Evolutionary conservation across 352 stramenopile genomes (phyloP).

Genomic region (Pythium grandisporangium): DNA sequence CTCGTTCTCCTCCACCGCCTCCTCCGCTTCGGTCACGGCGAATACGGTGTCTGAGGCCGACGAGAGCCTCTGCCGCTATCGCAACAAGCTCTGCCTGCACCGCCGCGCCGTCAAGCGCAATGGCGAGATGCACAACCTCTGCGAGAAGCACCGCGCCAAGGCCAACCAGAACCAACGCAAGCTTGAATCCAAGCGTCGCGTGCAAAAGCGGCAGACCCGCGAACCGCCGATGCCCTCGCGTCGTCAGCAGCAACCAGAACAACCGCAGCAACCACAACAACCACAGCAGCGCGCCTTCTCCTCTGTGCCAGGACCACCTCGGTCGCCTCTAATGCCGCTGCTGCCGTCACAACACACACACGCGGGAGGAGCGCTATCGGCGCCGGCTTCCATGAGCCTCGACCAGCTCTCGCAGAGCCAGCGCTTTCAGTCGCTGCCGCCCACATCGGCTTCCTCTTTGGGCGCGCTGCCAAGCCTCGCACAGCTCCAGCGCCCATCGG

Average conservation of each 20-base stretch:
- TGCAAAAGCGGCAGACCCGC: slow-evolving; percentile 29
- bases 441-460: neutral
- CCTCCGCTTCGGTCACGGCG: neutral
- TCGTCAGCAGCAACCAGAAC: neutral
- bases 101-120: slow-evolving; percentile 30
- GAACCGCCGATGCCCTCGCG: slow-evolving; percentile 1
- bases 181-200: slow-evolving; percentile 71
- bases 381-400: neutral
- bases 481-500: slow-evolving; percentile 7
- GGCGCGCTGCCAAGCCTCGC: slow-evolving; percentile 9
- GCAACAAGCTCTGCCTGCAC: slow-evolving; percentile 32
- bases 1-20: too few relatives aligned
- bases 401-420: neutral
- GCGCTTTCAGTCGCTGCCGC: neutral
- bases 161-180: slow-evolving; percentile 81
- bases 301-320: too few relatives aligned
- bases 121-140: slow-evolving; percentile 34
- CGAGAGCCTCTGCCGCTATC: slow-evolving; percentile 24
- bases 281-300: too few relatives aligned
- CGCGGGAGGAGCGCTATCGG: too few relatives aligned
- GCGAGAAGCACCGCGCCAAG: slow-evolving; percentile 32
- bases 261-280: too few relatives aligned
- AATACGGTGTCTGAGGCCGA: slow-evolving; percentile 1
- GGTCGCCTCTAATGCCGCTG: too few relatives aligned
- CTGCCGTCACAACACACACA: too few relatives aligned